phyloP scores from a whole-genome alignment of 2,329 filamentous ascomycete genomes.

The Tolypocladium tundrense region DNA sequence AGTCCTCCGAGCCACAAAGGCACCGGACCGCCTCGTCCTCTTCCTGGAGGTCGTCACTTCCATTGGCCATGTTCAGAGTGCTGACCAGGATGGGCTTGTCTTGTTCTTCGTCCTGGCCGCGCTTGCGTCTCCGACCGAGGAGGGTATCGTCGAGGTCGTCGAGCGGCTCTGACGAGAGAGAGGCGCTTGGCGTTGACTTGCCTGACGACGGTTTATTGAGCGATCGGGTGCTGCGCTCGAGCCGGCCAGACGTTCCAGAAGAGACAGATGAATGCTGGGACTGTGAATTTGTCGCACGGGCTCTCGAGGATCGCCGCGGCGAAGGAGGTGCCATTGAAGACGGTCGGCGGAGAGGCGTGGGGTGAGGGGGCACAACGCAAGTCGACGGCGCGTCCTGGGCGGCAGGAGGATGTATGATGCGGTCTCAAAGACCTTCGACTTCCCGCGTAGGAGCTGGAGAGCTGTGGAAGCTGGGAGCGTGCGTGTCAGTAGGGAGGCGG shows the following conservation, averaged over 20 bases:
- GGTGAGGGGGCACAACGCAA: slow-evolving; percentile 13
- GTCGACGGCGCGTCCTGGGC: background rate
- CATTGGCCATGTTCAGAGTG: slow-evolving; percentile 44
- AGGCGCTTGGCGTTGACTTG: slow-evolving; percentile 68
- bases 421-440: background rate
- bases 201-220: slow-evolving; percentile 62
- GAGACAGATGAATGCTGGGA: slow-evolving; percentile 73
- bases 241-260: slow-evolving; percentile 65
- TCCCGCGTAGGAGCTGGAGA: background rate
- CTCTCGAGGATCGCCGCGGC: slow-evolving; percentile 85
- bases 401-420: background rate
- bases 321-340: slow-evolving; percentile 51
- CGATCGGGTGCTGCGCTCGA: slow-evolving; percentile 63
- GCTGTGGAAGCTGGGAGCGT: slow-evolving; percentile 8
- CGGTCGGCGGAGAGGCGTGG: slow-evolving; percentile 4
- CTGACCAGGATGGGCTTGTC: slow-evolving; percentile 34
- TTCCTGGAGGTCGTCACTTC: slow-evolving; percentile 57
- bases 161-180: slow-evolving; percentile 58
- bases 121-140: slow-evolving; percentile 70
- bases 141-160: slow-evolving; percentile 61
- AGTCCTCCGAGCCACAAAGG: slow-evolving; percentile 89
- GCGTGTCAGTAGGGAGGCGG: slow-evolving; percentile 13
- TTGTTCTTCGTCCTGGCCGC: slow-evolving; percentile 54
- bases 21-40: slow-evolving; percentile 94
- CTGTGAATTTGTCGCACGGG: slow-evolving; percentile 67